Conservation (phyloP, 805 yeast species). For the Yarrowia sp. region DNA sequence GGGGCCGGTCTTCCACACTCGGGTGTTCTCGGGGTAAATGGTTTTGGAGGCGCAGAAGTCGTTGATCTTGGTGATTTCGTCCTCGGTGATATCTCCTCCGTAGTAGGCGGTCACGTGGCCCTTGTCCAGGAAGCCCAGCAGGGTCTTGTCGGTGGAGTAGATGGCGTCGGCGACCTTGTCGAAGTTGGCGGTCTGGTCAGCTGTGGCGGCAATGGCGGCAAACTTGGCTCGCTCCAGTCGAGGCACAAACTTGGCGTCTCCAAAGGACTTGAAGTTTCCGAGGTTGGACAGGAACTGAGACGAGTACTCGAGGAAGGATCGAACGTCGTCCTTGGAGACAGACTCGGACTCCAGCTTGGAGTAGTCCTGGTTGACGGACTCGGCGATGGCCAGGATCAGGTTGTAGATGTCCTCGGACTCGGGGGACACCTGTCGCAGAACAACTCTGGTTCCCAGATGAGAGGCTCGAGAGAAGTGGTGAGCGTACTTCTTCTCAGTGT, state of each 20-base stretch:
- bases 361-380: constrained; percentile 58
- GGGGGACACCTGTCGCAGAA: constrained; percentile 79
- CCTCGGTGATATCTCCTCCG: constrained; percentile 60
- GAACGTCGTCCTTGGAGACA: constrained; percentile 52
- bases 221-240: constrained; percentile 59
- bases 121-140: constrained; percentile 79
- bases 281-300: constrained; percentile 69
- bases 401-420: constrained; percentile 81
- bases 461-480: constrained; percentile 84
- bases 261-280: constrained; percentile 84
- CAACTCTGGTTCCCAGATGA: constrained; percentile 82
- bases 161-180: constrained; percentile 53
- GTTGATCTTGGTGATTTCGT: constrained; percentile 72
- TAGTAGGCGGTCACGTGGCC: constrained; percentile 83
- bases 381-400: constrained; percentile 66
- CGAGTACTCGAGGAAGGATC: constrained; percentile 63
- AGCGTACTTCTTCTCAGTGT: constrained; percentile 71
- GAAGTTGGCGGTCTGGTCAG: constrained; percentile 50
- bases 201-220: constrained; percentile 56
- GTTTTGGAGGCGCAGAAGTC: constrained; percentile 66
- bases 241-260: constrained; percentile 87
- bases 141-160: constrained; percentile 57
- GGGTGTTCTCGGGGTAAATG: constrained; percentile 79
- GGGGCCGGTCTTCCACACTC: constrained; percentile 65
- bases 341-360: constrained; percentile 58